phyloP scores from a whole-genome alignment of 371 early-diverging fungal genomes.

The Catenaria anguillulae region DNA sequence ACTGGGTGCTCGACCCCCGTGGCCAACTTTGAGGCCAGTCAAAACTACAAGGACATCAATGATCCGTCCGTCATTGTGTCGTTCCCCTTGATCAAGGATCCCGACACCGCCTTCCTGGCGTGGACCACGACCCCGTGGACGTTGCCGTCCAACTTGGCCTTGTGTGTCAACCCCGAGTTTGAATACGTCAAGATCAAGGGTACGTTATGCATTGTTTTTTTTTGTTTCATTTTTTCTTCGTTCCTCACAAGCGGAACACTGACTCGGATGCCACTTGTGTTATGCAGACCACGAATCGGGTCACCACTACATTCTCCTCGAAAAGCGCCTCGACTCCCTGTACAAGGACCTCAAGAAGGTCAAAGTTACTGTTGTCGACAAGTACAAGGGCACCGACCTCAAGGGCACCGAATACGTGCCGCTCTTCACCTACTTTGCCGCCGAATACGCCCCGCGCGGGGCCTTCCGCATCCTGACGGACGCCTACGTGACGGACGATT shows the following conservation, averaged over 20 bases:
- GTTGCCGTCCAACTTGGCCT: constrained; percentile 90
- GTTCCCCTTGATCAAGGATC: constrained; percentile 83
- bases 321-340: constrained; percentile 63
- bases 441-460: constrained; percentile 33
- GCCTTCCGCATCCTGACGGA: constrained; percentile 86
- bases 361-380: constrained; percentile 69
- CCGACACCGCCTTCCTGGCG: constrained; percentile 67
- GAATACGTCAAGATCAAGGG: constrained; percentile 85
- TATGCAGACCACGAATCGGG: constrained; percentile 51
- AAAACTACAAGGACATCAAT: constrained; percentile 97
- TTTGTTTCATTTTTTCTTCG: not conserved
- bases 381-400: constrained; percentile 68
- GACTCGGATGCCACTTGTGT: not conserved
- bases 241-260: not conserved
- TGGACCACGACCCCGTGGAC: constrained; percentile 99
- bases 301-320: constrained; percentile 66
- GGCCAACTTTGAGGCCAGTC: constrained; percentile 98
- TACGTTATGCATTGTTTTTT: constrained; percentile 23
- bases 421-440: constrained; percentile 74
- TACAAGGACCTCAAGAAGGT: constrained; percentile 95
- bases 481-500: constrained; percentile 86
- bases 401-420: constrained; percentile 85
- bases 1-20: constrained; percentile 94
- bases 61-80: constrained; percentile 90
- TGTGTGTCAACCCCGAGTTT: constrained; percentile 86